Conservation (phyloP, 208 protist species). For the Giardia duodenalis region DNA sequence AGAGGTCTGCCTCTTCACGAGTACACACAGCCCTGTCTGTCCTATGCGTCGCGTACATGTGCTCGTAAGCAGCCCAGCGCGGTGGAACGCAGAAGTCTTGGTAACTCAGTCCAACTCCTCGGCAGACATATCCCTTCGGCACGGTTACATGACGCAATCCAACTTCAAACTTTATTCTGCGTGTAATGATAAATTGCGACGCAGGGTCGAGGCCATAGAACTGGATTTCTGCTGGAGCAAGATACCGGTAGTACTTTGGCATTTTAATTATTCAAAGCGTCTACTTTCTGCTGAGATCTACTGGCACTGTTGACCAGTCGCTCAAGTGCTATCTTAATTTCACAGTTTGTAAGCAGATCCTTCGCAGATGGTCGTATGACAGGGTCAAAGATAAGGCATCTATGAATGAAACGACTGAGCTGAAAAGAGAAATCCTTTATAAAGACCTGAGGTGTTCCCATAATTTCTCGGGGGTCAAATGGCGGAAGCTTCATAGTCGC, state of each 20-base stretch:
- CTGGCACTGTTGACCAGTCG: no score
- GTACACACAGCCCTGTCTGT: background rate
- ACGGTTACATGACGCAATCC: background rate
- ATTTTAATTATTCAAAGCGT: no score
- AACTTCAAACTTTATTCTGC: background rate
- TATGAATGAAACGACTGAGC: no score
- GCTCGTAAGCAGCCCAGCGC: background rate
- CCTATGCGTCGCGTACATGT: conserved; percentile 4
- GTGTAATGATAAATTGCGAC: background rate
- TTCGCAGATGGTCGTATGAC: no score
- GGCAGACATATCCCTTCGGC: background rate
- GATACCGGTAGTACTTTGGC: conserved; percentile 18
- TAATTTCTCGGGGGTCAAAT: no score
- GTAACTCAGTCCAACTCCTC: background rate
- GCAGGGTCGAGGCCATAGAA: background rate
- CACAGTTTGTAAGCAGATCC: no score
- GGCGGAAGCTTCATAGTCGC: no score
- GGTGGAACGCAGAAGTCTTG: conserved; percentile 3
- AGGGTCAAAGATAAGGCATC: no score
- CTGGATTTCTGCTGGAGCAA: conserved; percentile 7
- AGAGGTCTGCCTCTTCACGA: background rate
- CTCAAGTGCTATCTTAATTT: no score
- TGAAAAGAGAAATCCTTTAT: no score
- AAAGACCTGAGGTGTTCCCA: no score
- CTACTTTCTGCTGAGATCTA: no score